Conservation (phyloP, 129 eudicot species). For the Daucus carota region DH1_v3.0 NC_030382.2:48084001-48084500, state of each 20-base stretch:
- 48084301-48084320: not conserved
- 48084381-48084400: not conserved
- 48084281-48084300: not conserved
- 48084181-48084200: too few relatives aligned
- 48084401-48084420: slow-evolving; percentile 14
- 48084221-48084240: too few relatives aligned
- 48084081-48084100: too few relatives aligned
- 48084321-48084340: not conserved
- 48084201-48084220: too few relatives aligned
- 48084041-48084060: too few relatives aligned
- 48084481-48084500: not conserved
- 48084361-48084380: not conserved
- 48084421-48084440: slow-evolving; percentile 10
- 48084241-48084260: not conserved
- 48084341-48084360: not conserved
- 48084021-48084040: too few relatives aligned
- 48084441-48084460: slow-evolving; percentile 7
- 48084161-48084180: too few relatives aligned
- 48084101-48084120: too few relatives aligned
- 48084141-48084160: too few relatives aligned
- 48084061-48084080: too few relatives aligned
- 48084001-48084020: too few relatives aligned
- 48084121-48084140: too few relatives aligned
- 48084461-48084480: not conserved
- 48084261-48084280: not conserved